A percentile compares a stretch with the other conserved stretches of the same genome.
Conservation (phyloP, 2,329 filamentous ascomycete species). For the Verticillium klebahnii region DNA sequence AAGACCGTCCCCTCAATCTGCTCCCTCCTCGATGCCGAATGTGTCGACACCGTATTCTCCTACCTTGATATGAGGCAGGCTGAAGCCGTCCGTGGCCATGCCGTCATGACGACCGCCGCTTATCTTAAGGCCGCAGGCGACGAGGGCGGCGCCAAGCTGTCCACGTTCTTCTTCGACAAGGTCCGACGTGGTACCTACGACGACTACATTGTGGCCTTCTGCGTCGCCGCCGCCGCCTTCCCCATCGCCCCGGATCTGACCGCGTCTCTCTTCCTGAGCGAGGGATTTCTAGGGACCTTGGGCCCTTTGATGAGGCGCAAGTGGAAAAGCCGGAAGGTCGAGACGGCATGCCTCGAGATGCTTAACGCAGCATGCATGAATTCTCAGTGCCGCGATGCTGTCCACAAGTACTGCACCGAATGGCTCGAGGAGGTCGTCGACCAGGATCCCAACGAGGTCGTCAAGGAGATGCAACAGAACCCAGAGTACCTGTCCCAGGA, state of each 20-base stretch:
- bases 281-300: constrained; percentile 77
- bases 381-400: constrained; percentile 72
- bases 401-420: constrained; percentile 76
- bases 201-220: constrained; percentile 87
- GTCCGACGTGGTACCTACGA: constrained; percentile 75
- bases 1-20: constrained; percentile 44
- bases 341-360: constrained; percentile 82
- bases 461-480: constrained; percentile 44
- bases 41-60: constrained; percentile 78
- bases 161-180: constrained; percentile 68
- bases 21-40: constrained; percentile 65
- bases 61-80: constrained; percentile 82
- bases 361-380: constrained; percentile 90
- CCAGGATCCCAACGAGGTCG: constrained; percentile 57
- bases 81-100: constrained; percentile 70
- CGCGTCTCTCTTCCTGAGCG: constrained; percentile 76
- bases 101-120: constrained; percentile 75
- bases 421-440: constrained; percentile 85
- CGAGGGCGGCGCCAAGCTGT: constrained; percentile 64
- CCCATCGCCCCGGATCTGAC: constrained; percentile 76
- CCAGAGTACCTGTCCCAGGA: constrained; percentile 54
- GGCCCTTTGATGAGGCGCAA: constrained; percentile 72
- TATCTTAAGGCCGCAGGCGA: constrained; percentile 75
- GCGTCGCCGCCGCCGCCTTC: constrained; percentile 83
- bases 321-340: constrained; percentile 80